Evolutionary conservation across 331 rosid genomes (phyloP), one percentile per base, ranked within the genome.

Genomic region (Pyracantha coccinea): DNA sequence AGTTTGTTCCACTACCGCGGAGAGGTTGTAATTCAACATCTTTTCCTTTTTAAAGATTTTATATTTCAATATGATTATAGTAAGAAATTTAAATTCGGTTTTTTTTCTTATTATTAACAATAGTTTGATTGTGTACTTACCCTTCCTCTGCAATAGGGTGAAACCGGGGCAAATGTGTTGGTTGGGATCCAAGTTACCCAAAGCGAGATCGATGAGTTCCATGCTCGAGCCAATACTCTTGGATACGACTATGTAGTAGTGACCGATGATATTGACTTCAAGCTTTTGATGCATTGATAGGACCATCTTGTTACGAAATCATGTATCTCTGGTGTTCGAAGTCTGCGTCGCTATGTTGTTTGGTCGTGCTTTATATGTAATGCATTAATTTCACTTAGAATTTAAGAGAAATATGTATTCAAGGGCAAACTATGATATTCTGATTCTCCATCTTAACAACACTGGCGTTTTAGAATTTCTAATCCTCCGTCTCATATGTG

Each of bases 1-100:
- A 88, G 87, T 83, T 78, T 92, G 83, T 95, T 95, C 87, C 97
- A 92, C 75, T 95, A 95, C 54, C 93, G 97, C 50, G 96, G 83
- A 14, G 66, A 88, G 97, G 99, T 94, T 24, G 11, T 83, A 60
- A 75, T 68, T 68, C 31, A 55, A 28, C 21, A 23, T 29, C 63
- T 62, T 62, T 13, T 61, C 27, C 52, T 77, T 20, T 57, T 38
- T 53, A 25, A 11, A 16, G 10, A 55, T 44, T 52, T 3, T 31
- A 13, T 50, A 5, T 29, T 12, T 27, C 41, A 24, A 13, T 31
- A 19, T 45, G 54, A 60, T 71, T 63, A 5, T 25, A 32, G 5
- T 53, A 21, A 12, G 35, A 28, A 32, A 3, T 14, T 57, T 33
- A 1, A 33, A 32, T 41, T 31, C 32, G 7, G 1, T 54, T 20